Evolutionary conservation across 2,329 filamentous ascomycete species (phyloP), one percentile per base, ranked within the genome.

Genomic region (Diaporthe vexans): DNA sequence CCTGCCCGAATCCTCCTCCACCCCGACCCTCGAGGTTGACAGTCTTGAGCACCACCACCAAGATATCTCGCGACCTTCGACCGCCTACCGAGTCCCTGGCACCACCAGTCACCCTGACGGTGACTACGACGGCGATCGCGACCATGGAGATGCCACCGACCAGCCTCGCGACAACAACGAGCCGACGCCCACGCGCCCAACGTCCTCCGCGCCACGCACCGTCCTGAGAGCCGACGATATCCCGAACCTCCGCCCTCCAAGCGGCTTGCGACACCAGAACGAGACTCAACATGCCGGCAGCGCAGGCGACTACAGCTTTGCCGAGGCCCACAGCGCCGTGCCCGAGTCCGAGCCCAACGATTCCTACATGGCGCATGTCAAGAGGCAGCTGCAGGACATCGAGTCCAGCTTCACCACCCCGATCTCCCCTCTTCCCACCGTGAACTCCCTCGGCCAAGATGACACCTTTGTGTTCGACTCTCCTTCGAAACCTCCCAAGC

Each of bases 321-420:
- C 87, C 54, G 86, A 87, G 57, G 81, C 82, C 37, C 81, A 81
- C 8, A 80, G 79, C 72, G 61, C 80, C 33, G 76, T 82, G 51
- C 79, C 80, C 65, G 68, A 74, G 8, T 57, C 67, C 10, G 70
- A 63, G 21, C 84, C 84, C 63, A 83, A 86, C 71, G 87, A 90
- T 72, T 88, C 88, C 4, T 80, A 89, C 56, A 87, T 86, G 57
- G 89, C 91, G 77, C 85, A 87, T 61, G 85, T 91, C 26, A 85
- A 87, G 76, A 86, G 87, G 72, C 90, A 92, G 79, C 81, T 93
- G 26, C 86, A 89, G 77, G 91, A 93, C 78, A 87, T 92, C 76
- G 91, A 93, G 79, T 92, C 91, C 46, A 93, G 91, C 82, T 93
- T 93, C 78, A 80, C 91, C 72, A 88, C 89, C 2, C 86, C 87